These are phyloP conservation scores for Dioscorea dumetorum DNA, from an alignment of 106 monocot genomes.

Conservation along the genomic window DNA sequence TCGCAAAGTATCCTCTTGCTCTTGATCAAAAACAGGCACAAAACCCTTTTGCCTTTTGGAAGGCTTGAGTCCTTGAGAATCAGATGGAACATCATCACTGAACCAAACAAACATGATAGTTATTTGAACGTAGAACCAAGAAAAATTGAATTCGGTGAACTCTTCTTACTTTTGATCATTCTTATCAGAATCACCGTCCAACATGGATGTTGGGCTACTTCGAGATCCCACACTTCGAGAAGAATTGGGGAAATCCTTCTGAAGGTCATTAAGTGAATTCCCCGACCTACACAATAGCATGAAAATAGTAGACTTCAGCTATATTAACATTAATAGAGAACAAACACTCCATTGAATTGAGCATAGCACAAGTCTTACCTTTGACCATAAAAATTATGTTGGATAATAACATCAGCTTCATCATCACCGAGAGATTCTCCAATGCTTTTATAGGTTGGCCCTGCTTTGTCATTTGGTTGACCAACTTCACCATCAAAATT, in stretches of 20 bases:
- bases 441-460: constrained; percentile 38
- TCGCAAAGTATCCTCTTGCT: constrained; percentile 40
- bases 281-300: too few relatives aligned
- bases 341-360: not conserved
- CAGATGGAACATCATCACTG: constrained; percentile 22
- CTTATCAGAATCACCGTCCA: too few relatives aligned
- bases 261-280: too few relatives aligned
- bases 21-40: constrained; percentile 27
- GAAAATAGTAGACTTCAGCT: too few relatives aligned
- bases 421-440: constrained; percentile 98
- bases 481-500: constrained; percentile 16
- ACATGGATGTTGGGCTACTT: too few relatives aligned
- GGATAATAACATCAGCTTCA: constrained; percentile 58
- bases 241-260: too few relatives aligned
- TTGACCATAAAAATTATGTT: constrained; percentile 18
- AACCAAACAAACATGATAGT: not conserved
- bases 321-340: too few relatives aligned
- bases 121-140: too few relatives aligned
- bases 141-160: too few relatives aligned
- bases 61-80: constrained; percentile 12
- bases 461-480: constrained; percentile 13
- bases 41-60: constrained; percentile 18
- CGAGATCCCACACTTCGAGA: too few relatives aligned
- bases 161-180: too few relatives aligned
- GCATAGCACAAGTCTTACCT: constrained; percentile 10